Evolutionary conservation across 1,139 yeast species (phyloP), one percentile per base, ranked within the genome.

Genomic region (Taphrina populina): DNA sequence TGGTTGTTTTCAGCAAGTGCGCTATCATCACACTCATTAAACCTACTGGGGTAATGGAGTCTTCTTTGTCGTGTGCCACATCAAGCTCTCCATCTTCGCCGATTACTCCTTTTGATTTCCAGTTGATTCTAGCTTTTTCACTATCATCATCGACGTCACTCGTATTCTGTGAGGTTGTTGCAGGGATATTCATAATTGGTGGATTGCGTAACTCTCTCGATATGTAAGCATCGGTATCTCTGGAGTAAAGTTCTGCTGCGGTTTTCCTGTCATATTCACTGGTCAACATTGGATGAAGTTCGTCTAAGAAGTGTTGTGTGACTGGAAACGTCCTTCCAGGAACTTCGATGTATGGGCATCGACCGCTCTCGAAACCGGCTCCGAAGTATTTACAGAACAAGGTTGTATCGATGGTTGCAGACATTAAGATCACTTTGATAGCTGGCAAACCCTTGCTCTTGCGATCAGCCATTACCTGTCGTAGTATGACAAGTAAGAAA

Each of bases 241-340:
- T 29, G n/a, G 52, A 41, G 21, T 34, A 24, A 13, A 52, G 21
- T 30, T 41, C 49, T 13, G 49, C n/a, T 6, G 46, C 56, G 6
- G 23, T 30, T 20, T 17, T 24, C 23, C 29, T 32, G 11, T 43
- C 23, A 39, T 52, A 57, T n/a, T 30, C 20, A 21, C 32, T 24
- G 13, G 29, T 45, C 17, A 57, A 27, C 17, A 34, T 11, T 5
- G 40, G 36, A 33, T 32, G 41, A 20, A 41, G 19, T 20, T 62
- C 11, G 70, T 73, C 2, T 69, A 70, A 44, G 83, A 70, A 30
- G 83, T 74, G 23, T 76, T 82, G 86, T 60, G 77, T 67, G 49
- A 85, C 84, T 0, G 95, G 95, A 67, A 82, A 86, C 0, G 95
- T 85, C 64, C 95, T 73, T 3, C 95, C 95, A 64, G 82, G 86